Evolutionary conservation across 2,329 filamentous ascomycete species (phyloP).

Genomic region (Aspergillus phoenicis): DNA sequence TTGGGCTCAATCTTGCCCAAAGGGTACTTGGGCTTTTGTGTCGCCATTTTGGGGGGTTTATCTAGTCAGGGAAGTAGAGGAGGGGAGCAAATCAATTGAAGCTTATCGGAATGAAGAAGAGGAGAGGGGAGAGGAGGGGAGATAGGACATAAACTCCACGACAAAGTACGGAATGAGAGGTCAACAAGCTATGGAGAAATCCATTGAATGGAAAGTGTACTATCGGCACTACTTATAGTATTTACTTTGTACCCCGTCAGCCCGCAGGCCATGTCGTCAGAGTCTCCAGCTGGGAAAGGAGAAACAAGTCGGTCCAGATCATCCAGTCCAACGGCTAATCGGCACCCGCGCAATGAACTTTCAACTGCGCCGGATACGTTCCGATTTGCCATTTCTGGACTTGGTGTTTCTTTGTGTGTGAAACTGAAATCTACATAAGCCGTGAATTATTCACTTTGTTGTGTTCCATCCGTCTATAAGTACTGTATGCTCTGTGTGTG

Average conservation of each 20-base stretch:
- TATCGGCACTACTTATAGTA: not conserved
- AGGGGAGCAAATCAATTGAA: not conserved
- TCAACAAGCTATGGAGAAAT: not conserved
- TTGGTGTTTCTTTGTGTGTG: not conserved
- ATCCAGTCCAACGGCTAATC: not conserved
- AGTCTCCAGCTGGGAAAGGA: not conserved
- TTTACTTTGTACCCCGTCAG: not conserved
- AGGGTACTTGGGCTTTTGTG: constrained; percentile 38
- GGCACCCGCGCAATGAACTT: not conserved
- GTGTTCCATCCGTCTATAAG: not conserved
- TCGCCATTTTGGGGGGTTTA: constrained; percentile 27
- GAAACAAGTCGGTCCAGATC: not conserved
- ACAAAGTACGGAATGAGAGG: not conserved
- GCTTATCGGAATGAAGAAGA: not conserved
- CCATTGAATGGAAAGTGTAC: not conserved
- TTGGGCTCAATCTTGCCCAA: constrained; percentile 71
- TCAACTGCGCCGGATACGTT: not conserved
- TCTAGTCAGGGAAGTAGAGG: not conserved
- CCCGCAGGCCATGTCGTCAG: not conserved
- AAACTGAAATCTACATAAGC: not conserved
- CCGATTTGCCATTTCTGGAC: not conserved
- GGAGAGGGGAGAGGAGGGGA: not conserved
- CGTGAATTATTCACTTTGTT: not conserved
- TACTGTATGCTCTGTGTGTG: not conserved
- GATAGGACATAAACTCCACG: not conserved